Evolutionary conservation across 192 early-diverging fungal genomes (phyloP).

Genomic region (Coemansia sp.): DNA sequence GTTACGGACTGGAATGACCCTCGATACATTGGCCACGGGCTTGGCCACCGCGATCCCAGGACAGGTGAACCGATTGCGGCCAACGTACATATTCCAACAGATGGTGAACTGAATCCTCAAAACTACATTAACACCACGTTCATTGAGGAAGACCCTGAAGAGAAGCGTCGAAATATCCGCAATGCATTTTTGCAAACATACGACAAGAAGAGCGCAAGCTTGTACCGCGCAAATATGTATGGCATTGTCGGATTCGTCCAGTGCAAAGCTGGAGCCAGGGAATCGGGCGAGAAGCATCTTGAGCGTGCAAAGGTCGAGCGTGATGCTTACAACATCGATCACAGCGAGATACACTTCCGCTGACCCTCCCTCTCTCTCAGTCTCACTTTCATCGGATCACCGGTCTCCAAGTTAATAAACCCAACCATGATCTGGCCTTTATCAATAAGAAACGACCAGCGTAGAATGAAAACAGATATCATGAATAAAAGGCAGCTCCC

Average conservation of each 20-base stretch:
- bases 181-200: conserved; percentile 40
- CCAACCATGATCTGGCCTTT: too few relatives aligned
- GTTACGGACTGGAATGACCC: conserved; percentile 43
- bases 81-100: conserved; percentile 33
- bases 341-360: conserved; percentile 51
- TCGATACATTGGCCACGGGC: conserved; percentile 48
- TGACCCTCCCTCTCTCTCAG: background rate
- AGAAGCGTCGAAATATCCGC: conserved; percentile 25
- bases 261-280: conserved; percentile 23
- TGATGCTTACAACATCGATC: conserved; percentile 46
- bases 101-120: conserved; percentile 52
- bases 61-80: conserved; percentile 44
- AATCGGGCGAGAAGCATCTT: conserved; percentile 15
- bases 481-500: too few relatives aligned
- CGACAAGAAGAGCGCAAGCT: conserved; percentile 35
- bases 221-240: conserved; percentile 43
- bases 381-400: too few relatives aligned
- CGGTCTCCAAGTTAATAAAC: background rate
- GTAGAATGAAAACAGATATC: too few relatives aligned
- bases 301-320: conserved; percentile 47
- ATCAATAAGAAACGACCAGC: too few relatives aligned
- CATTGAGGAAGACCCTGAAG: conserved; percentile 37
- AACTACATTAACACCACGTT: conserved; percentile 32
- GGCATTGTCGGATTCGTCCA: conserved; percentile 30
- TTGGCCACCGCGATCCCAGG: conserved; percentile 51